Base-by-base conservation (phyloP, 768 basidiomycete species). In the Hypholoma fasciculare region DNA sequence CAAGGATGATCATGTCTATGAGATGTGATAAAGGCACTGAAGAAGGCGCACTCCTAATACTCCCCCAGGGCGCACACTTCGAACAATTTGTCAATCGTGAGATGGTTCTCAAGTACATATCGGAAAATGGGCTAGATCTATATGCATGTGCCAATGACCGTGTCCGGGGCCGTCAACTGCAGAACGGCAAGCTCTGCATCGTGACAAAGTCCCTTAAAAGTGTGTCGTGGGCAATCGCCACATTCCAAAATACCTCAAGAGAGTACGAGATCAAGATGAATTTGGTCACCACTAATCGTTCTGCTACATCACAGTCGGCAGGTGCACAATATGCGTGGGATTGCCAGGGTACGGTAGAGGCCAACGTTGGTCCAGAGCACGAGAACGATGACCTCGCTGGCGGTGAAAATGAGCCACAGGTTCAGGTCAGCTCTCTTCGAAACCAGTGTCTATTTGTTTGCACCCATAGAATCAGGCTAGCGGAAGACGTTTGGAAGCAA, bases 101-200 rank as follows among this genome's bases (percentile, higher is more conserved):
- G 2, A 2, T 1, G 30, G 7, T 34, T 34, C 6, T 34, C 9
- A 9, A 34, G 7, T 34, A 34, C 30, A 34, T 34, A 34, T 34
- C 6, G 6, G 7, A 34, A 34, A 34, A 9, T 34, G 30, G 30
- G 9, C 9, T 5, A 9, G 30, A 2, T 6, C 30, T 34, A 7
- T 34, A 34, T 48, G 44, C 44, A 23, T 20, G 20, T 9, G 44
- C 44, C 17, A 46, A 46, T 23, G 17, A 46, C 23, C 23, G 23
- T 23, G 20, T 13, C 13, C 44, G 44, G 23, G 23, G 23, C 23
- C 55, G 51, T 3, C 27, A 37, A 17, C 58, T 61, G 20, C 49
- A 56, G 26, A 69, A 67, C 49, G 69, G 67, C 7, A 64, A 69
- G 20, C 36, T 71, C 13, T 63, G 68, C 36, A 63, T 71, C 16